These are phyloP conservation scores for Aspergillus brunneoviolaceus DNA, from an alignment of 2,329 filamentous ascomycete species.

Conservation along the genomic window DNA sequence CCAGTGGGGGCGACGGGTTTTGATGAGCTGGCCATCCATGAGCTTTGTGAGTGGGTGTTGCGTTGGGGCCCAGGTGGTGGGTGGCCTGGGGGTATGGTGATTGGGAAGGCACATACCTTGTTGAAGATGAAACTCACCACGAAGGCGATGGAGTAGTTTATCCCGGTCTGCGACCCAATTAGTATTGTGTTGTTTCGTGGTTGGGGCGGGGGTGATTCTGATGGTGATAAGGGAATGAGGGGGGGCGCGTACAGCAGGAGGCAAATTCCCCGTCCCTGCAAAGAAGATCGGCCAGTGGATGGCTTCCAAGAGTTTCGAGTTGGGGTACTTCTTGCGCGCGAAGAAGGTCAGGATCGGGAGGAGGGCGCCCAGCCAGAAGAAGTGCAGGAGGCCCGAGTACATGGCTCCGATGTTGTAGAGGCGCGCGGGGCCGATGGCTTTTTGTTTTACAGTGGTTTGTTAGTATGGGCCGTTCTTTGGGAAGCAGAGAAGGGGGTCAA, in stretches of 20 bases:
- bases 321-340: constrained; percentile 59
- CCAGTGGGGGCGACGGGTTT: constrained; percentile 18
- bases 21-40: constrained; percentile 10
- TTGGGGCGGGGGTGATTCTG: too few relatives aligned
- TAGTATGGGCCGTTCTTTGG: background rate
- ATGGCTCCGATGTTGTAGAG: constrained; percentile 48
- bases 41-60: too few relatives aligned
- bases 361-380: constrained; percentile 51
- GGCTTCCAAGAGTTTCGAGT: constrained; percentile 35
- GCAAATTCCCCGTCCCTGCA: constrained; percentile 26
- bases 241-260: constrained; percentile 20
- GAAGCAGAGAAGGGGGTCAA: too few relatives aligned
- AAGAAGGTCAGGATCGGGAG: constrained; percentile 49
- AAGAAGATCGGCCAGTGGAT: constrained; percentile 30
- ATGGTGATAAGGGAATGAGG: too few relatives aligned
- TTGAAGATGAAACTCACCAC: constrained; percentile 38
- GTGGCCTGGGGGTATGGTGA: too few relatives aligned
- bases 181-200: background rate
- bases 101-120: constrained; percentile 16
- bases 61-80: too few relatives aligned
- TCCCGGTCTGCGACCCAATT: constrained; percentile 18
- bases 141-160: constrained; percentile 26
- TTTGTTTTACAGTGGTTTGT: background rate
- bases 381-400: constrained; percentile 48
- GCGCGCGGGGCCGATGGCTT: constrained; percentile 48